Conservation (phyloP, 495 filamentous ascomycete genomes). For the Achaetomiella virescens region DNA sequence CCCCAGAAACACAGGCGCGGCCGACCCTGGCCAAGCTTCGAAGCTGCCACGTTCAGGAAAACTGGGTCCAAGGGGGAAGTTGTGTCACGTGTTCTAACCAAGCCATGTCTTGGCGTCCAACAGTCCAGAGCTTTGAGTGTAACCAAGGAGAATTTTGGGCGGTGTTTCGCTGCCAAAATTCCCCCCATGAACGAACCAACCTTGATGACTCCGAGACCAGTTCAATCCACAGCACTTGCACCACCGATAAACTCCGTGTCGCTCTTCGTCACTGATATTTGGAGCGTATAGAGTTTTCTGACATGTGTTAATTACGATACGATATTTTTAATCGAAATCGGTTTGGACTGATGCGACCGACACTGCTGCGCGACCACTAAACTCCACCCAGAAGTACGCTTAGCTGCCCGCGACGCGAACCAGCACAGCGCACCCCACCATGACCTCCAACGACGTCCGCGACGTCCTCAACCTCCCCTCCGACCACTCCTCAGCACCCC, state of each 20-base stretch:
- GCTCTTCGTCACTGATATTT: background rate
- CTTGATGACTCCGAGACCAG: conserved; percentile 3
- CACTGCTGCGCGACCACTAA: background rate
- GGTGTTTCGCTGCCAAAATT: conserved; percentile 12
- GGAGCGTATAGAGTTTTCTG: background rate
- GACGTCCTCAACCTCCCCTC: conserved; percentile 82
- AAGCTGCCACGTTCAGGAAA: conserved; percentile 48
- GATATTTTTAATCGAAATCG: background rate
- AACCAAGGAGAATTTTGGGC: conserved; percentile 6
- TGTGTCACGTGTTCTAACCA: conserved; percentile 23
- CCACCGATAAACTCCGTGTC: background rate
- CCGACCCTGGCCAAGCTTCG: conserved; percentile 15
- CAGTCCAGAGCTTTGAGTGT: too few species aligned
- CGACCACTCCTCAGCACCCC: conserved; percentile 47
- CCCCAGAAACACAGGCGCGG: background rate
- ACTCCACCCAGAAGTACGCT: background rate
- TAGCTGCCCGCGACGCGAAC: conserved; percentile 17
- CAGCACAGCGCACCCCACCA: conserved; percentile 31
- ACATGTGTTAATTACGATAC: background rate
- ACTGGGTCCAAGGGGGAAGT: conserved; percentile 23
- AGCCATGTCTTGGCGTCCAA: background rate
- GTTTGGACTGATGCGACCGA: background rate
- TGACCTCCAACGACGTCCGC: conserved; percentile 78
- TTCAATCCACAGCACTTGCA: background rate
- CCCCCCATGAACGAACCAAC: background rate